Base-by-base conservation (phyloP, 2,329 filamentous ascomycete genomes). In the Colletotrichum nymphaeae region DNA sequence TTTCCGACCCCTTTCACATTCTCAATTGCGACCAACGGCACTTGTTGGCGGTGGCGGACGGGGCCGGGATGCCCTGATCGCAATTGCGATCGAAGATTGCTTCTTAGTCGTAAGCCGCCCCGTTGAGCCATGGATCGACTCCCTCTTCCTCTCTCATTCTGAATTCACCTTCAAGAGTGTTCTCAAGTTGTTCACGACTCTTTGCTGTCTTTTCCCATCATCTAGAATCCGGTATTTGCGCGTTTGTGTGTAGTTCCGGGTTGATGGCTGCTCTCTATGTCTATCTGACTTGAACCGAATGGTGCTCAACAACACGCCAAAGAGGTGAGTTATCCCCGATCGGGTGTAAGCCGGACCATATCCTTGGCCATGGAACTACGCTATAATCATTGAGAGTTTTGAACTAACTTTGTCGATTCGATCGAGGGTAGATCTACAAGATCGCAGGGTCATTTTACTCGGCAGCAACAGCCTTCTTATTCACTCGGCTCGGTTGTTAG, bases 31-130 rank as follows among this genome's bases (percentile, higher is more conserved):
- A 69, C 70, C 55, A 63, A 64, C 55, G 22, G 32, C 65, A 63
- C 37, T 72, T 64, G 70, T 72, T 57, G 28, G 24, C 32, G 63
- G 67, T 70, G 71, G 71, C 71, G 71, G 71, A 66, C 60, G 60
- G 67, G 42, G 58, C 67, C 71, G 49, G 60, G 28, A 63, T 67
- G 67, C 67, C 67, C 71, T 69, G 71, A 73, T 73, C 71, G 71
- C 71, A 73, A 73, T 73, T 73, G 71, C 71, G 71, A 73, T 73
- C 71, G 71, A 70, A 53, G 71, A 71, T 63, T 70, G 71, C 71
- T 73, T 73, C 71, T 65, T 73, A 73, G 71, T 73, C 71, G 71
- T 62, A 66, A 66, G 67, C 67, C 60, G 71, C 71, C 71, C 71
- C 71, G 55, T 73, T 65, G 71, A 73, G 60, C 62, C 30, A 52